Evolutionary conservation across 106 monocot genomes (phyloP).

Genomic region (Allium cepa): DNA sequence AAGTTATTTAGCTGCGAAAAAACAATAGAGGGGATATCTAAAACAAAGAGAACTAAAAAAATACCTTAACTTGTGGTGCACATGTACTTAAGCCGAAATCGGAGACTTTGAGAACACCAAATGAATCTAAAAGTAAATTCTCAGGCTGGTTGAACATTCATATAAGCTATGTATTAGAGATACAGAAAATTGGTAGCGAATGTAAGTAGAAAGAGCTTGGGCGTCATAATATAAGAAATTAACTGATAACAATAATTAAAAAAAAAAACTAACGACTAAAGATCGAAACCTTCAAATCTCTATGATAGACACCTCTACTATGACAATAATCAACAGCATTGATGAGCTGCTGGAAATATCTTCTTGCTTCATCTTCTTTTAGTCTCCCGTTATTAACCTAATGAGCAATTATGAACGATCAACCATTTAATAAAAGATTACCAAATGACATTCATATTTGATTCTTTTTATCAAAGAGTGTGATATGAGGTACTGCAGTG

Average conservation of each 20-base stretch:
- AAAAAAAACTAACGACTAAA: not conserved
- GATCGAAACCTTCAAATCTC: slow-evolving; percentile 68
- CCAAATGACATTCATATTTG: not conserved
- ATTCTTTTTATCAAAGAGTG: not conserved
- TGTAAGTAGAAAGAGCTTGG: not conserved
- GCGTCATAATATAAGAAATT: too few species aligned
- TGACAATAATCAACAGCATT: slow-evolving; percentile 97
- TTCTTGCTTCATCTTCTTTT: slow-evolving; percentile 80
- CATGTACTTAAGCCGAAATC: slow-evolving; percentile 93
- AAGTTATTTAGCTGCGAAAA: too few species aligned
- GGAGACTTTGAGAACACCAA: slow-evolving; percentile 69
- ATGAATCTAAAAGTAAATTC: slow-evolving; percentile 81
- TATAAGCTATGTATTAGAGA: not conserved
- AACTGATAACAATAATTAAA: too few species aligned
- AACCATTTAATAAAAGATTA: slow-evolving; percentile 1
- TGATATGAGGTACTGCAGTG: too few species aligned
- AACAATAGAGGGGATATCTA: not conserved
- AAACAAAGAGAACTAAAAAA: not conserved
- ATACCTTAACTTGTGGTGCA: slow-evolving; percentile 52
- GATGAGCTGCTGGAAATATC: slow-evolving; percentile 88
- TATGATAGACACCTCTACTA: slow-evolving; percentile 79
- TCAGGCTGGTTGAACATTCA: slow-evolving; percentile 51
- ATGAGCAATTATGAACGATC: slow-evolving; percentile 1
- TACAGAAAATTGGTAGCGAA: not conserved
- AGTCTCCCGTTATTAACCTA: slow-evolving; percentile 67